Conservation (phyloP, 2,329 filamentous ascomycete species). For the Ophiostoma pallidulum region DNA sequence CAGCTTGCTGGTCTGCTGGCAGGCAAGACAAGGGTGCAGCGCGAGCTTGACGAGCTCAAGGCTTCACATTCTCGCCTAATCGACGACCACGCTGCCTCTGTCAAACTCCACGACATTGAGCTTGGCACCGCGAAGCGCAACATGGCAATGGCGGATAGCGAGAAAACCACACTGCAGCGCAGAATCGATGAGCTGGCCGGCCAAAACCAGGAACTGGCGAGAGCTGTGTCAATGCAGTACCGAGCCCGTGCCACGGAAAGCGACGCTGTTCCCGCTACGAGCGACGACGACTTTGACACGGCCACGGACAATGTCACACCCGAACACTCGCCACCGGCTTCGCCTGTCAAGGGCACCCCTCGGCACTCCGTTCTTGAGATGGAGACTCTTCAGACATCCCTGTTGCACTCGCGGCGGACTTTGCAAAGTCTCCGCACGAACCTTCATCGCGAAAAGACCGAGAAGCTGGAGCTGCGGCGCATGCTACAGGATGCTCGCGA, state of each 20-base stretch:
- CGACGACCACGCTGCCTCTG: conserved; percentile 67
- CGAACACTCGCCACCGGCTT: conserved; percentile 82
- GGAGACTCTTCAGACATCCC: conserved; percentile 87
- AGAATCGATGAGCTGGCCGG: conserved; percentile 80
- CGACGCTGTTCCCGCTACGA: conserved; percentile 47
- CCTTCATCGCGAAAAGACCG: conserved; percentile 95
- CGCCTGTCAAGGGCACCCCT: conserved; percentile 83
- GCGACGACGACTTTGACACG: conserved; percentile 54
- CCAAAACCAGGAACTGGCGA: conserved; percentile 87
- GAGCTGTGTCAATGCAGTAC: conserved; percentile 61
- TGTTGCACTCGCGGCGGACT: conserved; percentile 90
- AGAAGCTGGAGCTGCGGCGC: conserved; percentile 90
- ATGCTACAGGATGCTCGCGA: conserved; percentile 93
- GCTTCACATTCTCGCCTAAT: conserved; percentile 65
- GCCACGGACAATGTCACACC: conserved; percentile 64
- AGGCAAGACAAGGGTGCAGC: conserved; percentile 70
- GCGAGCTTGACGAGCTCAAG: conserved; percentile 86
- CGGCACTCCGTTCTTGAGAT: conserved; percentile 87
- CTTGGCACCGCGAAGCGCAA: conserved; percentile 74
- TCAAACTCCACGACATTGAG: conserved; percentile 84
- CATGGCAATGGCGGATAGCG: conserved; percentile 66
- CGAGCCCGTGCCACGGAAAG: conserved; percentile 58
- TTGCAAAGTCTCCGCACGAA: conserved; percentile 93
- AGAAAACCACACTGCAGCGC: conserved; percentile 67
- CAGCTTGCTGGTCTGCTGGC: conserved; percentile 57